Base-by-base conservation (phyloP, 768 basidiomycete species). In the Obba rivulosa region DNA sequence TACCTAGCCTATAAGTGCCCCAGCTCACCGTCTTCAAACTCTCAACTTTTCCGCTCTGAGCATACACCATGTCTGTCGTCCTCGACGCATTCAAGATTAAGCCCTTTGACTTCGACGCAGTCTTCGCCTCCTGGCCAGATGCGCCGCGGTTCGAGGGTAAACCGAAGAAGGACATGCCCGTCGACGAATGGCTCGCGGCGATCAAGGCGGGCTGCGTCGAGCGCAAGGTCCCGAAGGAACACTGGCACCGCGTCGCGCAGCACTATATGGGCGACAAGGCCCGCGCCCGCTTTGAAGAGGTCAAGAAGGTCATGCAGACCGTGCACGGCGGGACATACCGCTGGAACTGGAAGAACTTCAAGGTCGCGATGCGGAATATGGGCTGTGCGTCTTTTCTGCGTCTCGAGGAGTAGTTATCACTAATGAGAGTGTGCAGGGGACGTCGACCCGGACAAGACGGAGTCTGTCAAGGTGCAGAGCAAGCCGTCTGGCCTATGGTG, bases 261-360 rank as follows among this genome's bases (percentile, higher is more conserved):
- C 81, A 83, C 58, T 87, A 78, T 62, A 78, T 90, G 75, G 84
- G 81, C 1, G 75, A 75, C 34, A 78, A 80, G 56, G 85, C 87
- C n/a, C 80, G 71, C 63, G 71, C 71, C 34, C 77, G 83, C 71
- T 76, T 90, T 50, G 68, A 76, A 25, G 85, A 88, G 57, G 67
- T 90, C 49, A 87, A 87, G 66, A 76, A 75, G 38, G 84, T 90
- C 49, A 77, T 90, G 70, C 69, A 75, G 35, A 79, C 85, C 59
- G 77, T 90, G 54, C 77, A 88, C 52, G 87, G 85, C 10, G 85
- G 85, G 13, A 82, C 79, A 56, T 89, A 89, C 59, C 72, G 79
- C 43, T 90, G 87, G 87, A 83, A 76, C 52, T 90, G 87, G 87
- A 86, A 87, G 69, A 85, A 80, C 57, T 90, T 84, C 69, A 81